Evolutionary conservation across 345 rosid genomes (phyloP).

Genomic region (Hibiscus trionum): DNA sequence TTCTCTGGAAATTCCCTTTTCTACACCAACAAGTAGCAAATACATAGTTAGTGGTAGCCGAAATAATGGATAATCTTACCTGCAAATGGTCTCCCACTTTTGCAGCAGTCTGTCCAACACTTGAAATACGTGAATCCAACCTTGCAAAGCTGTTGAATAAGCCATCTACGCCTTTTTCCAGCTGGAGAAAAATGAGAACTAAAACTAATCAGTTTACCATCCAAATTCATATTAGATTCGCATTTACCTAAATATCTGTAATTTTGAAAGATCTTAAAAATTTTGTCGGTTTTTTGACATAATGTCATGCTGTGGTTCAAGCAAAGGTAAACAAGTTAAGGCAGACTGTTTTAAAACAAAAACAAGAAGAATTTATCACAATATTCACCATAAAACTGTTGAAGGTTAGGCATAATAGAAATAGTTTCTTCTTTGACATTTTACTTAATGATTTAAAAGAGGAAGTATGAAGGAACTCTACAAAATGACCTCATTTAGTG

Average conservation of each 20-base stretch:
- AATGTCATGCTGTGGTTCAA: not conserved
- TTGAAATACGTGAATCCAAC: constrained; percentile 86
- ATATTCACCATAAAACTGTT: not conserved
- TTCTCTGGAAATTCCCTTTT: too few relatives aligned
- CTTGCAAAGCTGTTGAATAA: constrained; percentile 87
- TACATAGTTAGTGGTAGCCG: too few relatives aligned
- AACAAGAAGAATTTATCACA: not conserved
- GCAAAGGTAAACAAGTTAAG: not conserved
- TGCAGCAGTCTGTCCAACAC: constrained; percentile 99
- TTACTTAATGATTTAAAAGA: not conserved
- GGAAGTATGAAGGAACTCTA: not conserved
- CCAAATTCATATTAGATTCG: constrained; percentile 6
- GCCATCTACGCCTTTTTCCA: constrained; percentile 93
- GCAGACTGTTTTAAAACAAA: not conserved
- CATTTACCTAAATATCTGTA: constrained; percentile 5
- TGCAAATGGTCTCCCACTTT: constrained; percentile 99
- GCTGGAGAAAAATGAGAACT: constrained; percentile 28
- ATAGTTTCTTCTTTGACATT: not conserved
- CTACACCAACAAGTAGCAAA: too few relatives aligned
- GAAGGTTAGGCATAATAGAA: constrained; percentile 1
- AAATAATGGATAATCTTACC: constrained; percentile 30
- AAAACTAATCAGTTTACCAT: not conserved
- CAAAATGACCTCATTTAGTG: constrained; percentile 74
- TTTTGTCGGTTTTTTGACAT: not conserved
- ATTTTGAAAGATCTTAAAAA: not conserved